Evolutionary conservation across 208 protist genomes (phyloP).

Genomic region (Trypanosoma conorhini): DNA sequence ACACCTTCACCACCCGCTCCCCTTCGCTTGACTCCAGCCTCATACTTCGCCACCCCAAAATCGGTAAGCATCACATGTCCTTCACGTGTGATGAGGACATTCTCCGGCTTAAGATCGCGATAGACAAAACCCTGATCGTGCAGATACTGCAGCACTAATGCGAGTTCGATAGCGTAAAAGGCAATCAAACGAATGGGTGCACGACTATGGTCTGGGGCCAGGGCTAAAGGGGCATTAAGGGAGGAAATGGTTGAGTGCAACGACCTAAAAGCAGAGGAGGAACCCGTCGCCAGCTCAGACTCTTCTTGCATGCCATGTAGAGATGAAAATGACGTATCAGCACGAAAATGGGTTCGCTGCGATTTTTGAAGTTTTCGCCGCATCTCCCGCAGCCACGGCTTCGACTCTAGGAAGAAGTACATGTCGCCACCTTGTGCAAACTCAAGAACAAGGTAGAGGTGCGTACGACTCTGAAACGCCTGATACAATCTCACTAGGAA

Average conservation of each 20-base stretch:
- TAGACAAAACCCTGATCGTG: conserved; percentile 90
- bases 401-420: conserved; percentile 65
- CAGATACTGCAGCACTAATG: conserved; percentile 88
- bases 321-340: neutral
- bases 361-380: conserved; percentile 42
- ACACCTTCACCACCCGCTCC: conserved; percentile 37
- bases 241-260: neutral
- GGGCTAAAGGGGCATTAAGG: neutral
- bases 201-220: conserved; percentile 52
- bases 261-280: neutral
- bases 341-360: conserved; percentile 5
- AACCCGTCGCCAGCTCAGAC: neutral
- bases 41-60: conserved; percentile 95
- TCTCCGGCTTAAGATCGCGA: conserved; percentile 95
- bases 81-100: conserved; percentile 89
- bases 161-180: conserved; percentile 91
- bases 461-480: conserved; percentile 81
- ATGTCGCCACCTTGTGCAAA: conserved; percentile 88
- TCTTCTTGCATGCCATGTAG: neutral
- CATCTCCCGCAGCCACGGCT: conserved; percentile 70
- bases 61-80: conserved; percentile 95
- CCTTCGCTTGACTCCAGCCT: conserved; percentile 10
- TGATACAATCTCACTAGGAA: conserved; percentile 81
- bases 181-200: conserved; percentile 76
- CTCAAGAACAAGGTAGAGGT: conserved; percentile 86